phyloP scores from a whole-genome alignment of 768 basidiomycete genomes.

The Multifurca ochricompacta region DNA sequence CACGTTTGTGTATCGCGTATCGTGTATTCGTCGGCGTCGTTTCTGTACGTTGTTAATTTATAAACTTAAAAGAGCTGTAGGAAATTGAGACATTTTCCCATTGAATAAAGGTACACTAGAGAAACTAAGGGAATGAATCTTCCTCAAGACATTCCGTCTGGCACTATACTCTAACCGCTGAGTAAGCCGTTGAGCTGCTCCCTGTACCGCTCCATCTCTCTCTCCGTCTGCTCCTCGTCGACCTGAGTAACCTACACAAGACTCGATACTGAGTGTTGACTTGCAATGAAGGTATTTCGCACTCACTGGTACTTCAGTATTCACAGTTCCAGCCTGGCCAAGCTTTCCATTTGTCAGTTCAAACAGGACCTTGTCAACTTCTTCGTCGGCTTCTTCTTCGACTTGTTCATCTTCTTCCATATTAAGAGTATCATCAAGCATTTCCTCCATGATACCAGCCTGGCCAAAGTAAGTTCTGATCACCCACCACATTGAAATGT shows the following conservation, averaged over 20 bases:
- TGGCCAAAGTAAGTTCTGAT: conserved; percentile 28
- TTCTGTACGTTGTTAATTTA: too few species aligned
- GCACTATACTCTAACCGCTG: conserved; percentile 38
- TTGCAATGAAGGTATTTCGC: neutral
- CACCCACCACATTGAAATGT: neutral
- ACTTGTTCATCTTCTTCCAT: conserved; percentile 92
- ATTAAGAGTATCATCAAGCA: conserved; percentile 90
- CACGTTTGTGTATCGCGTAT: neutral
- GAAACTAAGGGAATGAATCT: neutral
- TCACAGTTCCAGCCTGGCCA: conserved; percentile 73
- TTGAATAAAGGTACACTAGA: neutral
- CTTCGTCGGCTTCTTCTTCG: conserved; percentile 93
- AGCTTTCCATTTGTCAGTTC: conserved; percentile 94
- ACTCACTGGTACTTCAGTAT: conserved; percentile 69
- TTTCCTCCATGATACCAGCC: conserved; percentile 98
- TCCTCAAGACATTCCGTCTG: neutral
- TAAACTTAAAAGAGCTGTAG: too few species aligned
- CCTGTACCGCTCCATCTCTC: conserved; percentile 85
- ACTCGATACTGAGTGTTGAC: neutral
- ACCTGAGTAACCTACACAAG: conserved; percentile 45
- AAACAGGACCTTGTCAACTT: conserved; percentile 93
- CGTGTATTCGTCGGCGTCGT: too few species aligned
- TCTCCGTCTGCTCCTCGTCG: conserved; percentile 79
- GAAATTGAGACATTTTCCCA: neutral
- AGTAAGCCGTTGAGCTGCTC: conserved; percentile 83